These are phyloP conservation scores for Dichomitus squalens DNA, from an alignment of 1,284 basidiomycete genomes.

Conservation along the genomic window DNA sequence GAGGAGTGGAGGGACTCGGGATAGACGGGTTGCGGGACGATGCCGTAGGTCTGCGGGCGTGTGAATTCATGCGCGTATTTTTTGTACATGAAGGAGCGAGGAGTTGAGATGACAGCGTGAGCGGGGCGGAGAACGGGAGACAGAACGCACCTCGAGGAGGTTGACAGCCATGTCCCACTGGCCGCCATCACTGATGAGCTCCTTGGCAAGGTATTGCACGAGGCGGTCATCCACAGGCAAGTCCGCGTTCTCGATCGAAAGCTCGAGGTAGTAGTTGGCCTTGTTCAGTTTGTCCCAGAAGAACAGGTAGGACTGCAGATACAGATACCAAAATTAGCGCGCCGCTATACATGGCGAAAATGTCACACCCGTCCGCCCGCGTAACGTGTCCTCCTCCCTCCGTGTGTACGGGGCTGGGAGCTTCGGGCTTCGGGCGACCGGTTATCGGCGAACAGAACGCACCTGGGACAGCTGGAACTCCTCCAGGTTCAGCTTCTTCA, in stretches of 20 bases:
- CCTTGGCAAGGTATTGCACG: constrained; percentile 73
- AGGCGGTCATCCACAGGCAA: constrained; percentile 83
- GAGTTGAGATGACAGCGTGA: not conserved
- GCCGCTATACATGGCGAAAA: not conserved
- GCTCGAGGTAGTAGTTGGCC: constrained; percentile 92
- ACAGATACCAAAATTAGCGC: not conserved
- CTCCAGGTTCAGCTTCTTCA: constrained; percentile 83
- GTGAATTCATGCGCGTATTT: too few species aligned
- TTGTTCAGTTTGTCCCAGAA: constrained; percentile 98
- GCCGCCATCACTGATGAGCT: constrained; percentile 90
- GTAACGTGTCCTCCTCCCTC: too few species aligned
- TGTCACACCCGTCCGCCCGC: not conserved
- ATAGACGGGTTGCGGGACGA: constrained; percentile 81
- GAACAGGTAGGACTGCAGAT: constrained; percentile 79
- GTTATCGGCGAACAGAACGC: constrained; percentile 19
- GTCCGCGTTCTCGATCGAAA: constrained; percentile 82
- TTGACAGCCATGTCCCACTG: constrained; percentile 97
- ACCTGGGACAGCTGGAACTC: constrained; percentile 92
- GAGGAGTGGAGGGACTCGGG: constrained; percentile 89
- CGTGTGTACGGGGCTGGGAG: too few species aligned
- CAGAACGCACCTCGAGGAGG: constrained; percentile 59
- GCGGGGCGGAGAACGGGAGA: not conserved
- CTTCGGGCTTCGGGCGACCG: too few species aligned
- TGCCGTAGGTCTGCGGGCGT: constrained; percentile 66
- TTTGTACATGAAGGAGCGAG: too few species aligned